Conservation (phyloP, 306 rosid genomes). For the Corylus avellana region DNA sequence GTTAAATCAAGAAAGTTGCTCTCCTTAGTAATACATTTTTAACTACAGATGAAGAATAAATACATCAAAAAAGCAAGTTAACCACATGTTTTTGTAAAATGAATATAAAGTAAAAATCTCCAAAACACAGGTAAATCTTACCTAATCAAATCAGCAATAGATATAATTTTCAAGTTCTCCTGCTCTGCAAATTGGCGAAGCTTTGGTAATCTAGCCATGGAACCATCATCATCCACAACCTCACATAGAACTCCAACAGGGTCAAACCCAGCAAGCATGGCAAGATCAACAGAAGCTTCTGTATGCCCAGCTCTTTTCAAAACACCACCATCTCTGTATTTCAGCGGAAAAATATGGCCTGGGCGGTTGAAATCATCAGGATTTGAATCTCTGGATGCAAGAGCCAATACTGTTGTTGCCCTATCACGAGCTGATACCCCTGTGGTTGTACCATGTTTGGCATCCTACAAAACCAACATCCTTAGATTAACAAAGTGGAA, state of each 20-base stretch:
- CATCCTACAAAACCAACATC: slow-evolving; percentile 52
- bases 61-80: background rate
- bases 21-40: background rate
- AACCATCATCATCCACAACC: slow-evolving; percentile 96
- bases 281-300: slow-evolving; percentile 95
- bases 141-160: slow-evolving; percentile 96
- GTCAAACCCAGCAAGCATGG: slow-evolving; percentile 78
- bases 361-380: slow-evolving; percentile 92
- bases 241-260: slow-evolving; percentile 86
- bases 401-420: slow-evolving; percentile 80
- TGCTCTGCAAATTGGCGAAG: slow-evolving; percentile 74
- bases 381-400: slow-evolving; percentile 84
- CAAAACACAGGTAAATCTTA: slow-evolving; percentile 23
- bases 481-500: slow-evolving; percentile 20
- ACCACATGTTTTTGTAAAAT: slow-evolving; percentile 5
- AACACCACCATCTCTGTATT: slow-evolving; percentile 94
- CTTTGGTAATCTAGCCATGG: slow-evolving; percentile 94
- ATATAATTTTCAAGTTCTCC: slow-evolving; percentile 79
- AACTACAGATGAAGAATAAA: background rate
- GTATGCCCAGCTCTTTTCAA: slow-evolving; percentile 97
- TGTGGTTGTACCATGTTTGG: slow-evolving; percentile 81
- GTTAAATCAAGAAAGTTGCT: background rate
- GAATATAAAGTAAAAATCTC: slow-evolving; percentile 13
- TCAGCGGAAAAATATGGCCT: slow-evolving; percentile 92
- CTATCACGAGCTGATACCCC: slow-evolving; percentile 94